Evolutionary conservation across 257 asterid species (phyloP), one percentile per base, ranked within the genome.

Genomic region (Solanum ossicruentum): DNA sequence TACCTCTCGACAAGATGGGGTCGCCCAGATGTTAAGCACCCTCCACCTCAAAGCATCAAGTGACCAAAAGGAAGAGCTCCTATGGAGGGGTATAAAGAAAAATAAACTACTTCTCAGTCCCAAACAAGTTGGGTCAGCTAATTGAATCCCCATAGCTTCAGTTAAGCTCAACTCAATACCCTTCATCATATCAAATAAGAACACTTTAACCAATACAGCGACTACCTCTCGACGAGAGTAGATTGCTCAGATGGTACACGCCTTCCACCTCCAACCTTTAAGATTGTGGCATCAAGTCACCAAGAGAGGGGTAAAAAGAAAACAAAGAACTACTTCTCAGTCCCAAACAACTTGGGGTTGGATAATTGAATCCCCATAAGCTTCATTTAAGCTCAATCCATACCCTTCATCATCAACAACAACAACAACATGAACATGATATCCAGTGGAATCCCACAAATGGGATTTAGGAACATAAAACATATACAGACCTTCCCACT

Each of bases 401-500:
- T 18, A 70, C 12, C 23, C 7, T 69, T 45, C 21, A 66, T 18
- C 52, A 10, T 2, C 36, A 32, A 32, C 36, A 32, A 32, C 36
- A 32, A 32, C 36, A 32, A 32, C 36, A 32, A 32, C 36, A 28
- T 1, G 2, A 28, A 28, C 32, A 32, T 32, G 3, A 32, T 32
- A 32, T 0, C 36, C 3, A 32, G 36, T 32, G 36, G 36, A 32
- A 32, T 32, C 36, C 36, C 36, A 32, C 3, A 2, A 28, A 0
- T 28, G 32, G 36, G 3, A 3, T 32, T 3, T 3, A 32, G 36
- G 36, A 32, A 32, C 0, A 0, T 28, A 28, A 28, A 28, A 28
- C 32, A 0, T 28, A 26, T 0, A 0, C 32, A 28, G 1, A 32
- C 36, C 3, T 32, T 32, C 2, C 3, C 2, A 32, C 3, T 2